Percentiles rank a stretch among this genome's conserved stretches.
Evolutionary conservation across 208 protist genomes (phyloP).

Genomic region (Leishmania martiniquensis): DNA sequence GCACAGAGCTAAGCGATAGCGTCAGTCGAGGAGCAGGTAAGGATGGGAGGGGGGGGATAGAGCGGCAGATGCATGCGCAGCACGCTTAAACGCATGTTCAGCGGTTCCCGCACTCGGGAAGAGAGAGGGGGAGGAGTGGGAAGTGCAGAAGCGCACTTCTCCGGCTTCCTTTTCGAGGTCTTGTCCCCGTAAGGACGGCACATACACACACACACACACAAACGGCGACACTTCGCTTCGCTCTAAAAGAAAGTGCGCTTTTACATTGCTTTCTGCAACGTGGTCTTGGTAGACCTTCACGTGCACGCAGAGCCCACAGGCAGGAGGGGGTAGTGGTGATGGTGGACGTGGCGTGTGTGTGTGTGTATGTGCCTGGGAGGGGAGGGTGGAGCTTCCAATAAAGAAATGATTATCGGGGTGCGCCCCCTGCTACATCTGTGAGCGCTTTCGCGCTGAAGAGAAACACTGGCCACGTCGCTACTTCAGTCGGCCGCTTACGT

Average conservation of each 20-base stretch:
- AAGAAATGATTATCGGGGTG: neutral
- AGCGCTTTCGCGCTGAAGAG: neutral
- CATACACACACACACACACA: neutral
- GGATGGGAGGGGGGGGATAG: neutral
- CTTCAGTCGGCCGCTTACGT: neutral
- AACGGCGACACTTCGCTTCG: neutral
- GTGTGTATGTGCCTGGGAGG: no score
- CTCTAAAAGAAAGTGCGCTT: neutral
- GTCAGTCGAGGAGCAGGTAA: neutral
- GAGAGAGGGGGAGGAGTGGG: conserved; percentile 11
- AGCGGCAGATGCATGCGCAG: neutral
- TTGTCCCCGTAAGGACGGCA: neutral
- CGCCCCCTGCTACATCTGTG: neutral
- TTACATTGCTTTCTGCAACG: neutral
- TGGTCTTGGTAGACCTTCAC: neutral
- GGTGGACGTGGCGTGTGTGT: no score
- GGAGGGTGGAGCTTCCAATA: neutral
- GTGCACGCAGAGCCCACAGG: neutral
- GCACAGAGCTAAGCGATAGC: neutral
- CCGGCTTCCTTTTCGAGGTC: neutral
- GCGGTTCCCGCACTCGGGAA: neutral
- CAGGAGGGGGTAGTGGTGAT: no score
- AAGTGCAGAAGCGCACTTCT: neutral
- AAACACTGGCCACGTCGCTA: neutral
- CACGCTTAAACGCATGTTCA: neutral